Base-by-base conservation (phyloP, 176 grass and related monocot species). In the Oryza officinalis region DNA sequence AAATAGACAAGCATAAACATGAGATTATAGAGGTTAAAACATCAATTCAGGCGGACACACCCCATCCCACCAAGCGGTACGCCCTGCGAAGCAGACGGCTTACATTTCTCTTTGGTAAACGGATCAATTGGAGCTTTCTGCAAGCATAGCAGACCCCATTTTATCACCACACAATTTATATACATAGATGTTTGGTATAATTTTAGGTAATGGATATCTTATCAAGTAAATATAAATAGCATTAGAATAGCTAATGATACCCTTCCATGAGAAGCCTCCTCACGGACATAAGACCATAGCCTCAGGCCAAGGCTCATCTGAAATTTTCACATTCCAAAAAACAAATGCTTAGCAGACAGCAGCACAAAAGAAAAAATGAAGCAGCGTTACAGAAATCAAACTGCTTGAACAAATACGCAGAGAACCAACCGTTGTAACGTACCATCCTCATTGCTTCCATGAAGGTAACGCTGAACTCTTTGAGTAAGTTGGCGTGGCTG, bases 61-160 rank as follows among this genome's bases (percentile, higher is more conserved):
- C 96, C 96, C 96, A 99, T 99, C 75, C 96, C 96, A 84, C 96
- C 96, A 63, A 99, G 91, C 25, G 96, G 96, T 31, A 99, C 89
- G 1, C 96, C 96, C 84, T 96, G 96, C 8, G 96, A 99, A 67
- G 96, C 96, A 26, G 91, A 96, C 13, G 96, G 93, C 74, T 92
- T 99, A 77, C 88, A 93, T 4, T 86, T 88, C 80, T 99, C 96
- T 86, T 85, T 92, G 30, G 93, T 99, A 71, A 99, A 99, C 8
- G 96, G 96, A 83, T 99, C 96, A 85, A 99, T 99, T 7, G 96
- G 96, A 71, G 96, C 96, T 99, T 96, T 99, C 96, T 99, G 91
- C 81, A 92, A 80, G 64, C 38, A 83, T 31, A 83, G 54, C 35
- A 74, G 49, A 57, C 4, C 18, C 30, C 63, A 74, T 40, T 69